These are phyloP conservation scores for Paecilomyces fulvus DNA, from an alignment of 2,329 filamentous ascomycete genomes.

Conservation along the genomic window DNA sequence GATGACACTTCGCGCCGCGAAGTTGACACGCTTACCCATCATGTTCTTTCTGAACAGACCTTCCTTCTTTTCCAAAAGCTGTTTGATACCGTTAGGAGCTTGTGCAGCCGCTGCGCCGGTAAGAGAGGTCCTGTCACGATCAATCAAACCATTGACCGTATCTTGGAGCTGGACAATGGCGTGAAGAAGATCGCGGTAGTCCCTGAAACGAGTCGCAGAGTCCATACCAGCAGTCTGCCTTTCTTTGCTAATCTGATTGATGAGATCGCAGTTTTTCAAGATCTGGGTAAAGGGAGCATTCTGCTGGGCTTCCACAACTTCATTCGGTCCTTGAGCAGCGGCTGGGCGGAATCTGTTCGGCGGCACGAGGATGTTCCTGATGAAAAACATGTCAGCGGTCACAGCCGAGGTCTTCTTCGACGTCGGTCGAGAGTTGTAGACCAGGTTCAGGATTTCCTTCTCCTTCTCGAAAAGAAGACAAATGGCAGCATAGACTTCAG, in stretches of 20 bases:
- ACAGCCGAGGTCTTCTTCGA: conserved; percentile 50
- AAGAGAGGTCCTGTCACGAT: conserved; percentile 76
- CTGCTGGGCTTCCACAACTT: conserved; percentile 79
- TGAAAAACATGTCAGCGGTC: conserved; percentile 89
- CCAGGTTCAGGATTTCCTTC: conserved; percentile 69
- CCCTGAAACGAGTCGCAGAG: conserved; percentile 44
- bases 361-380: conserved; percentile 76
- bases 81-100: conserved; percentile 92
- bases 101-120: conserved; percentile 68
- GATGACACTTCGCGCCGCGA: conserved; percentile 93
- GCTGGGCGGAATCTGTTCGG: conserved; percentile 89
- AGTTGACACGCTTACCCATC: conserved; percentile 99
- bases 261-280: conserved; percentile 62
- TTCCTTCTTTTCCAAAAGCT: conserved; percentile 97
- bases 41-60: conserved; percentile 98
- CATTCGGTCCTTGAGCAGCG: conserved; percentile 67
- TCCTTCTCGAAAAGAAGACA: conserved; percentile 78
- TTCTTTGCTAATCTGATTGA: conserved; percentile 66
- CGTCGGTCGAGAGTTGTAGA: conserved; percentile 70
- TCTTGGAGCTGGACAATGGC: conserved; percentile 81
- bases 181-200: conserved; percentile 69
- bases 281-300: conserved; percentile 84
- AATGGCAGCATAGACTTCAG: conserved; percentile 74
- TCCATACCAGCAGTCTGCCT: conserved; percentile 46
- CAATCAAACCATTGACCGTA: conserved; percentile 83